Evolutionary conservation across 75 land plant genomes (phyloP).

Genomic region (Ceratopteris richardii): DNA sequence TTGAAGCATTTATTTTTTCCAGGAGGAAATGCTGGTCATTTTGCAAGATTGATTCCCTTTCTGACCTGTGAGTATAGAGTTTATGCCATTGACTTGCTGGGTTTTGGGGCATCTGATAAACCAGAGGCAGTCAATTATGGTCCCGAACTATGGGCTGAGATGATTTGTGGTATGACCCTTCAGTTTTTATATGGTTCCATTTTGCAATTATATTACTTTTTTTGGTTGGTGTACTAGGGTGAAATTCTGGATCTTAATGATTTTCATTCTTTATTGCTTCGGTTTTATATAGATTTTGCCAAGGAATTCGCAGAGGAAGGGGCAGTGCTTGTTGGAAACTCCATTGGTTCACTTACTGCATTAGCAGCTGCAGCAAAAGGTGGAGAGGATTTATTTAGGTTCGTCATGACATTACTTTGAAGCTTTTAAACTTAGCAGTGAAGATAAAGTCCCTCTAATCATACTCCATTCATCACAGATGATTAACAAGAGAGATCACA

Average conservation of each 20-base stretch:
- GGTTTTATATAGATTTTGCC: constrained; percentile 40
- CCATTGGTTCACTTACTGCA: constrained; percentile 87
- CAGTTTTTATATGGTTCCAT: neutral
- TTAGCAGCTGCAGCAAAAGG: constrained; percentile 8
- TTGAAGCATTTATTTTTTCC: neutral
- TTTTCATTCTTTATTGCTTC: constrained; percentile 1
- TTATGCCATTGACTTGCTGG: constrained; percentile 75
- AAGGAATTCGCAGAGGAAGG: constrained; percentile 56
- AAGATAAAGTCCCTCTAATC: neutral
- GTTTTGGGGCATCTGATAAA: constrained; percentile 80
- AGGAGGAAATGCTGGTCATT: constrained; percentile 41
- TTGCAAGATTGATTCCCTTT: constrained; percentile 48
- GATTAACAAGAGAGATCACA: too few species aligned
- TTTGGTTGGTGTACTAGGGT: too few species aligned
- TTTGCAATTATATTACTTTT: too few species aligned
- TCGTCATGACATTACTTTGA: neutral
- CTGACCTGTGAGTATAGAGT: constrained; percentile 55
- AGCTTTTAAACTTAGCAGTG: neutral
- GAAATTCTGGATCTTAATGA: too few species aligned
- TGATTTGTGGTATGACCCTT: constrained; percentile 7
- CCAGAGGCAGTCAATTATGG: constrained; percentile 56
- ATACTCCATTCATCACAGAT: too few species aligned
- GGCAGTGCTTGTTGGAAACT: constrained; percentile 81
- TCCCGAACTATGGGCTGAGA: constrained; percentile 74
- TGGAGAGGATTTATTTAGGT: constrained; percentile 1